These are phyloP conservation scores for Conringia planisiliqua DNA, from an alignment of 345 rosid genomes.

Conservation along the genomic window DNA sequence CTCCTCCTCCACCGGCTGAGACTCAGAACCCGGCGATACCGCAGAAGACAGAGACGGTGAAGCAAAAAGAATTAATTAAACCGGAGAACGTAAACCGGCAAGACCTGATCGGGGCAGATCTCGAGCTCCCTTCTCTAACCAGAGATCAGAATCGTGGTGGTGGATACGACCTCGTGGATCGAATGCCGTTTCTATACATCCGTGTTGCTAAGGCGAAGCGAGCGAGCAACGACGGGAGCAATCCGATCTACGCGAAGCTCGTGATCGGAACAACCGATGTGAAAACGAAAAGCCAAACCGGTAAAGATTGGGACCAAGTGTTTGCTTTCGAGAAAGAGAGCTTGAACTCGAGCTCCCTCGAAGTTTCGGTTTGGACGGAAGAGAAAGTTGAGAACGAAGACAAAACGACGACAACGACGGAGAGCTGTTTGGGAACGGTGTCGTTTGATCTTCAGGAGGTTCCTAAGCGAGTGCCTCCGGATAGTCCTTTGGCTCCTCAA, in stretches of 20 bases:
- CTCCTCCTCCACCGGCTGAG: slow-evolving; percentile 28
- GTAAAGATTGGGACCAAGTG: slow-evolving; percentile 87
- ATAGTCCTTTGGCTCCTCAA: slow-evolving; percentile 90
- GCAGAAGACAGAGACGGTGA: slow-evolving; percentile 38
- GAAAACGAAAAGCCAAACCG: slow-evolving; percentile 60
- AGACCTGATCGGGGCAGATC: slow-evolving; percentile 40
- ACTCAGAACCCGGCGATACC: slow-evolving; percentile 46
- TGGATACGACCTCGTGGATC: slow-evolving; percentile 71
- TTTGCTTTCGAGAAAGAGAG: slow-evolving; percentile 87
- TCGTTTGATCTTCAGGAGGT: slow-evolving; percentile 88
- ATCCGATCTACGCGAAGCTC: slow-evolving; percentile 58
- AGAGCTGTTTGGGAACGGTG: slow-evolving; percentile 74
- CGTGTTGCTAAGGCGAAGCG: slow-evolving; percentile 71
- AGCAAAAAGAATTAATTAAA: slow-evolving; percentile 33
- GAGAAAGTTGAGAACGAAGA: slow-evolving; percentile 60
- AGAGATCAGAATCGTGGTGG: slow-evolving; percentile 52
- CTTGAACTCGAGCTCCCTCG: slow-evolving; percentile 60
- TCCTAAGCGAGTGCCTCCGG: slow-evolving; percentile 83
- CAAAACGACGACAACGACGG: slow-evolving; percentile 27
- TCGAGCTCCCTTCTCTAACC: slow-evolving; percentile 54
- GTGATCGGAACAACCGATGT: slow-evolving; percentile 77
- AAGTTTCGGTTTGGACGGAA: slow-evolving; percentile 78
- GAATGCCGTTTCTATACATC: slow-evolving; percentile 78
- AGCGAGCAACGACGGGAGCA: slow-evolving; percentile 38
- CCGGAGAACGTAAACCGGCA: slow-evolving; percentile 32